Evolutionary conservation across 2,329 filamentous ascomycete species (phyloP).

Genomic region (Fusarium sp.): DNA sequence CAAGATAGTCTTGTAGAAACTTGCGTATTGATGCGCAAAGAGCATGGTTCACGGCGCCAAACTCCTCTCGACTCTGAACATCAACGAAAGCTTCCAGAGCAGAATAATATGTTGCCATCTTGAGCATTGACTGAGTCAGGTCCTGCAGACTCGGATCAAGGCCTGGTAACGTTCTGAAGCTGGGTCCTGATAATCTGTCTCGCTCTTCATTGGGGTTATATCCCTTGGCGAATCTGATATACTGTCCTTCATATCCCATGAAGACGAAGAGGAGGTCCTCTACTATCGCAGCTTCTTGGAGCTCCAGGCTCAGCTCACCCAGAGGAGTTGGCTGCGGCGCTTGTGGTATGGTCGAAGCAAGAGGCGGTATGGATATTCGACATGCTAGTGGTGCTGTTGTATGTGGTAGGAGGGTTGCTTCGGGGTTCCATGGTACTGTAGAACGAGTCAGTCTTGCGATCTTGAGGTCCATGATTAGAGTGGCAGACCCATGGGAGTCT

Average conservation of each 20-base stretch:
- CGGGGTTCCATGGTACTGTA: conserved; percentile 77
- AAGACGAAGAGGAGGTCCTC: conserved; percentile 95
- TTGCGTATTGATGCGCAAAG: conserved; percentile 95
- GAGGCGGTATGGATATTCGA: conserved; percentile 71
- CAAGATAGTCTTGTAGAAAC: conserved; percentile 90
- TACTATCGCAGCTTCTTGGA: conserved; percentile 86
- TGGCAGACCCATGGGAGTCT: conserved; percentile 61
- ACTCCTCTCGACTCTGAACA: conserved; percentile 91
- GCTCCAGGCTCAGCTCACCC: conserved; percentile 77
- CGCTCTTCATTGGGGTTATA: conserved; percentile 90
- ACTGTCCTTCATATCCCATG: conserved; percentile 99
- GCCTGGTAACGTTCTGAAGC: conserved; percentile 81
- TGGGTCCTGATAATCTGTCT: conserved; percentile 84
- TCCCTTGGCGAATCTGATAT: conserved; percentile 84
- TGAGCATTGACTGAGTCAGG: conserved; percentile 87
- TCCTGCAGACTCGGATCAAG: conserved; percentile 93
- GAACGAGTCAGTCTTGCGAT: conserved; percentile 33
- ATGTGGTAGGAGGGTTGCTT: conserved; percentile 76
- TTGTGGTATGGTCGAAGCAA: conserved; percentile 79
- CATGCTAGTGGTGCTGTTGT: conserved; percentile 78
- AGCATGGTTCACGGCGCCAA: conserved; percentile 94
- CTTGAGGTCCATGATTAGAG: neutral
- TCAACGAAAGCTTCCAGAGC: conserved; percentile 94
- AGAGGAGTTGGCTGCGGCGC: conserved; percentile 78
- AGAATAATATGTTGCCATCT: conserved; percentile 92